These are phyloP conservation scores for Purshia tridentata DNA, from an alignment of 306 rosid species.

Conservation along the genomic window DNA sequence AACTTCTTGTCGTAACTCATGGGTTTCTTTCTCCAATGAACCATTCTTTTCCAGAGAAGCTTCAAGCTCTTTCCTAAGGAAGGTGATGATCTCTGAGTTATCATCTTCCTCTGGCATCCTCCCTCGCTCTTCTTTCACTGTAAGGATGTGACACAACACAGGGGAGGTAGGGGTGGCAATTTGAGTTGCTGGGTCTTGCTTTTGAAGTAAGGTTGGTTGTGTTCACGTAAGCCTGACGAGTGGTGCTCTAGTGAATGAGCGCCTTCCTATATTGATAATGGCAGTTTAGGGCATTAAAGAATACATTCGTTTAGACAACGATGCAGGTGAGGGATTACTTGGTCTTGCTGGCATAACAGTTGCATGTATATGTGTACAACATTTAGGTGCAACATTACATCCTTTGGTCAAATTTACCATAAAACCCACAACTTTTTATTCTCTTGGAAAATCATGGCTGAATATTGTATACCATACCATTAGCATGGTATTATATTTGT, in stretches of 20 bases:
- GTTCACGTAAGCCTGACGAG: slow-evolving; percentile 22
- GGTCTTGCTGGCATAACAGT: slow-evolving; percentile 40
- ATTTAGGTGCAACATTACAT: slow-evolving; percentile 63
- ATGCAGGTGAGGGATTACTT: slow-evolving; percentile 40
- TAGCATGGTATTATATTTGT: background rate
- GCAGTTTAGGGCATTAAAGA: slow-evolving; percentile 33
- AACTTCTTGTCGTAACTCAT: slow-evolving; percentile 67
- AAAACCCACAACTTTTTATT: background rate
- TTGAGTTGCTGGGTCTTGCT: slow-evolving; percentile 30
- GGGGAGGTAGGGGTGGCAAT: slow-evolving; percentile 17
- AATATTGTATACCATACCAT: too few species aligned
- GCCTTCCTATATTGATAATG: slow-evolving; percentile 32
- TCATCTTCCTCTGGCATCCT: slow-evolving; percentile 47
- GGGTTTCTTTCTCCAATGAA: slow-evolving; percentile 68
- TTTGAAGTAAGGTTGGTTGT: slow-evolving; percentile 53
- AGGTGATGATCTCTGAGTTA: slow-evolving; percentile 44
- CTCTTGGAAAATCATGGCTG: background rate
- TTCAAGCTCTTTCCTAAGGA: slow-evolving; percentile 54
- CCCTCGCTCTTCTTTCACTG: slow-evolving; percentile 28
- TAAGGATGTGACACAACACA: slow-evolving; percentile 18
- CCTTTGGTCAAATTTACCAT: slow-evolving; percentile 42
- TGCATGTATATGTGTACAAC: slow-evolving; percentile 39
- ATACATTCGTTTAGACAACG: slow-evolving; percentile 21
- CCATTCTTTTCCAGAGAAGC: slow-evolving; percentile 46
- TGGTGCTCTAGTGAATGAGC: slow-evolving; percentile 22